These are phyloP conservation scores for Alternaria gaisen DNA, from an alignment of 2,329 filamentous ascomycete genomes.

Conservation along the genomic window DNA sequence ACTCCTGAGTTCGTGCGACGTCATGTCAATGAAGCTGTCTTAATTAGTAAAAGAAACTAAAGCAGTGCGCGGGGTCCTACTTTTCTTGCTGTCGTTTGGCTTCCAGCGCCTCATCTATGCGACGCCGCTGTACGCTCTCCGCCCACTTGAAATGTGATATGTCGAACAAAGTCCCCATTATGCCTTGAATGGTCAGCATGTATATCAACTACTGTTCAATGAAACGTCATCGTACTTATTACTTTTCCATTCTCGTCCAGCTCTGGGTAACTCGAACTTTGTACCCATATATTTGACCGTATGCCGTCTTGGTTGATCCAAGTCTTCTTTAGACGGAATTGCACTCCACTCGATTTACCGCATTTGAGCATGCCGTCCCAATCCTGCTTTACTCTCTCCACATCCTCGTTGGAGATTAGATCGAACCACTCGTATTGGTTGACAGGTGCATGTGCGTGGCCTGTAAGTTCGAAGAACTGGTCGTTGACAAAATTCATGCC, in stretches of 20 bases:
- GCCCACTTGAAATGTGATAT: constrained; percentile 52
- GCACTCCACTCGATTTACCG: constrained; percentile 26
- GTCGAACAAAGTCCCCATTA: constrained; percentile 49
- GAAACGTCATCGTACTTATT: constrained; percentile 21
- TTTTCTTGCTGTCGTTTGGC: constrained; percentile 51
- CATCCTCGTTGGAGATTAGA: constrained; percentile 35
- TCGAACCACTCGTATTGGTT: constrained; percentile 29
- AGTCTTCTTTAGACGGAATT: constrained; percentile 39
- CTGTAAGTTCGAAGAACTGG: constrained; percentile 40
- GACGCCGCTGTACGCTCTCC: constrained; percentile 44
- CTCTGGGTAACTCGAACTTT: constrained; percentile 37
- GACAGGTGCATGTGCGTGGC: constrained; percentile 21
- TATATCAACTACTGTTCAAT: neutral
- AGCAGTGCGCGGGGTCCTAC: constrained; percentile 7
- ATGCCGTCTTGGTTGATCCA: constrained; percentile 40
- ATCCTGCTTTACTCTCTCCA: constrained; percentile 21
- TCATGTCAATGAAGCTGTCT: constrained; percentile 42
- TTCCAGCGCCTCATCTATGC: constrained; percentile 48
- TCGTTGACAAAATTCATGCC: constrained; percentile 43
- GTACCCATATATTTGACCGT: constrained; percentile 36
- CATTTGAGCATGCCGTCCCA: constrained; percentile 29
- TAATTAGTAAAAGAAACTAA: constrained; percentile 12
- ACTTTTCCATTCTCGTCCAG: constrained; percentile 35
- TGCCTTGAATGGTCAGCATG: constrained; percentile 19
- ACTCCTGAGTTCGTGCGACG: constrained; percentile 49